These are phyloP conservation scores for Erucastrum elatum DNA, from an alignment of 345 rosid species.

Conservation along the genomic window DNA sequence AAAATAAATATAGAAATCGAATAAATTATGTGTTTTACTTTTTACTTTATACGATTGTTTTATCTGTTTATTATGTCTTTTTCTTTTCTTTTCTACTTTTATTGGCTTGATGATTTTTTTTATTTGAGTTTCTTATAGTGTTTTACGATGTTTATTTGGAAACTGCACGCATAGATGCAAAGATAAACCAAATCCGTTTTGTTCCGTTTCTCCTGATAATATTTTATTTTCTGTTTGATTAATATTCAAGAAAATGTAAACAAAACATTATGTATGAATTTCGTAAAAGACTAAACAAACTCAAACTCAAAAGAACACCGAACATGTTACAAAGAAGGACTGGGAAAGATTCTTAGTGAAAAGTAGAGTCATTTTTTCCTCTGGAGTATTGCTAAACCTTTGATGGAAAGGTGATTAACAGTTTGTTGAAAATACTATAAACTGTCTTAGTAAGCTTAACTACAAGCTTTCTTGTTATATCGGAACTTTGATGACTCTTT, in stretches of 20 bases:
- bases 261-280: background rate
- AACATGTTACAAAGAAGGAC: background rate
- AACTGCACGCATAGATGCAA: background rate
- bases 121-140: background rate
- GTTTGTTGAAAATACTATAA: background rate
- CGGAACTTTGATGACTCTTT: conserved; percentile 5
- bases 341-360: background rate
- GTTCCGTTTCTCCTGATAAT: background rate
- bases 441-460: background rate
- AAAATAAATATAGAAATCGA: background rate
- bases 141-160: background rate
- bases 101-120: background rate
- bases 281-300: background rate
- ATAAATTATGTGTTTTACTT: background rate
- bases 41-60: conserved; percentile 1
- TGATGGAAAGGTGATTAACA: conserved; percentile 12
- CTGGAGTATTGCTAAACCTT: background rate
- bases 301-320: background rate
- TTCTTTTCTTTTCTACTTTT: background rate
- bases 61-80: background rate
- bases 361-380: background rate
- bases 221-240: background rate
- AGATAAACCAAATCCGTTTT: background rate
- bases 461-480: conserved; percentile 12
- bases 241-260: background rate